Conservation (phyloP, 1,139 yeast genomes). For the Yamadazyma dendronema region DNA sequence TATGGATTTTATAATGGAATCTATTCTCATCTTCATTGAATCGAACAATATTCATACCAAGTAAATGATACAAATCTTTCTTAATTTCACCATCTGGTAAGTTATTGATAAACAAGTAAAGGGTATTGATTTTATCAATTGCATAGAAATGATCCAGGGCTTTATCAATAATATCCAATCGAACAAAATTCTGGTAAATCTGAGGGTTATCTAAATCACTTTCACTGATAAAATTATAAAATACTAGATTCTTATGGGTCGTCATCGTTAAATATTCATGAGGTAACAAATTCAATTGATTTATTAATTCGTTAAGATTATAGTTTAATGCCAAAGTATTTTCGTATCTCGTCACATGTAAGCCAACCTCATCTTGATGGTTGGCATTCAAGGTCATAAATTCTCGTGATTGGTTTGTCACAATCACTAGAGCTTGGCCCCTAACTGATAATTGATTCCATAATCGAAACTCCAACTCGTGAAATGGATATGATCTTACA, state of each 20-base stretch:
- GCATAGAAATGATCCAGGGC: conserved; percentile 7
- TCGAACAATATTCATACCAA: conserved; percentile 17
- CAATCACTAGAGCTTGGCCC: conserved; percentile 7
- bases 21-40: conserved; percentile 3
- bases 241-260: conserved; percentile 10
- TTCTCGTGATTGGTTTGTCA: conserved; percentile 12
- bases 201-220: conserved; percentile 19
- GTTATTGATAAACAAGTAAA: conserved; percentile 12
- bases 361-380: background rate
- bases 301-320: conserved; percentile 9
- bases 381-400: conserved; percentile 9
- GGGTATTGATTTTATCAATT: conserved; percentile 8
- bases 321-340: conserved; percentile 6
- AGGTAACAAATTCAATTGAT: conserved; percentile 14
- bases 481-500: conserved; percentile 7
- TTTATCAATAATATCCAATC: conserved; percentile 8
- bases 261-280: conserved; percentile 15
- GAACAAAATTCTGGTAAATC: conserved; percentile 16
- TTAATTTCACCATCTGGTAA: conserved; percentile 18
- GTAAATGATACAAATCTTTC: conserved; percentile 16
- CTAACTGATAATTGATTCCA: conserved; percentile 13
- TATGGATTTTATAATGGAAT: conserved; percentile 9
- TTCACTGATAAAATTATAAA: conserved; percentile 17
- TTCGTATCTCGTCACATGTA: conserved; percentile 3
- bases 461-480: conserved; percentile 12